phyloP scores from a whole-genome alignment of 116 monocot genomes.

The Dioscorea cayenensis region DNA sequence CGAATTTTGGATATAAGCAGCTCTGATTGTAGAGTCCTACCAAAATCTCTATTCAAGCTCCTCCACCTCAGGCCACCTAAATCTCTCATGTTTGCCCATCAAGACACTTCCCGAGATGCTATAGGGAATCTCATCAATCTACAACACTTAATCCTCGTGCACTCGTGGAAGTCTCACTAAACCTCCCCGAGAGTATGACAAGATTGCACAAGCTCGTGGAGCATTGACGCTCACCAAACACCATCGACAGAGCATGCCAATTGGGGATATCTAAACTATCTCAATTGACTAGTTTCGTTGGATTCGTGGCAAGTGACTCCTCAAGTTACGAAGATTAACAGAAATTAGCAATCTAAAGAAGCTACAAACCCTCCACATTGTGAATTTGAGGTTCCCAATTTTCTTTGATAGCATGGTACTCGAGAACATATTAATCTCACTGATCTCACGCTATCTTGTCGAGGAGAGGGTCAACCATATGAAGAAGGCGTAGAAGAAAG shows the following conservation, averaged over 20 bases:
- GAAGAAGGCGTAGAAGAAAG: background rate
- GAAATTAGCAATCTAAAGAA: too few relatives aligned
- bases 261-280: background rate
- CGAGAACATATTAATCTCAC: background rate
- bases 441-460: background rate
- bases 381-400: too few relatives aligned
- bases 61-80: constrained; percentile 27
- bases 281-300: background rate
- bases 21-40: background rate
- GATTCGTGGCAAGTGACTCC: background rate
- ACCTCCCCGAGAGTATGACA: constrained; percentile 7
- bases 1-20: constrained; percentile 6
- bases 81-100: constrained; percentile 1
- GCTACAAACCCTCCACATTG: too few relatives aligned
- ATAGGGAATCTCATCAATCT: constrained; percentile 13
- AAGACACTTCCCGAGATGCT: constrained; percentile 13
- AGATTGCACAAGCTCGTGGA: constrained; percentile 3
- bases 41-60: constrained; percentile 16
- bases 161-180: background rate
- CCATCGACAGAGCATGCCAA: background rate
- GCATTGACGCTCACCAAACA: background rate
- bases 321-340: too few relatives aligned
- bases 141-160: background rate
- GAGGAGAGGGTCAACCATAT: background rate
- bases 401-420: too few relatives aligned